Base-by-base conservation (phyloP, 768 basidiomycete species). In the Filobasidium wieringae region DNA sequence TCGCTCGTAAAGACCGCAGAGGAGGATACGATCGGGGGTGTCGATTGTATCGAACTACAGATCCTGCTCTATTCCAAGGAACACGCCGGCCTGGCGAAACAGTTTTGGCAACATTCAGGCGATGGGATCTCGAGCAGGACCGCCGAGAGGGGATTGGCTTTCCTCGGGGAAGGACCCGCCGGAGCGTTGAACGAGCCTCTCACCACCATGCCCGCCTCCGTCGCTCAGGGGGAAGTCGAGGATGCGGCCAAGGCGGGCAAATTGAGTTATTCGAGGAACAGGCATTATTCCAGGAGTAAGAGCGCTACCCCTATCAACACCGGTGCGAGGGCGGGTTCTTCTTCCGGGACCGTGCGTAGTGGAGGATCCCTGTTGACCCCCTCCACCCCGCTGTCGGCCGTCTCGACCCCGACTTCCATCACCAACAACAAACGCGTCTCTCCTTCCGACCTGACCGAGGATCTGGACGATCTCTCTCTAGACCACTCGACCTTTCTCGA, bases 51-150 rank as follows among this genome's bases (percentile, higher is more conserved):
- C 36, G 82, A 87, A 57, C 78, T 99, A 0, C 84, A 93, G 70
- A 86, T 92, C 63, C 84, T 84, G 1, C 75, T 99, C 15, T 88
- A 91, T 69, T 82, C 84, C 6, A 71, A 76, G 2, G 78, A 81
- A 4, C 72, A 80, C 3, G 84, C 79, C 64, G 66, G 79, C 8
- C 70, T 84, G 7, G 89, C 88, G 7, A 93, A 87, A 70, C 80
- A 89, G 71, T 96, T 92, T 74, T 97, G 93, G 93, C 92, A 96
- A 64, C 93, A 96, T 70, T 83, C 86, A 0, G 93, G 93, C 0
- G 76, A 86, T 58, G 91, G 92, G 1, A 84, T 99, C 37, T 89
- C 87, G 2, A 90, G 87, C 60, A 83, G 93, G 7, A 75, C 86
- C 19, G 90, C 90, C 4, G 89, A 91, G 59, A 78, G 82, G 57